Conservation (phyloP, 73 alveolate genomes). For the Breviolum minutum region DNA sequence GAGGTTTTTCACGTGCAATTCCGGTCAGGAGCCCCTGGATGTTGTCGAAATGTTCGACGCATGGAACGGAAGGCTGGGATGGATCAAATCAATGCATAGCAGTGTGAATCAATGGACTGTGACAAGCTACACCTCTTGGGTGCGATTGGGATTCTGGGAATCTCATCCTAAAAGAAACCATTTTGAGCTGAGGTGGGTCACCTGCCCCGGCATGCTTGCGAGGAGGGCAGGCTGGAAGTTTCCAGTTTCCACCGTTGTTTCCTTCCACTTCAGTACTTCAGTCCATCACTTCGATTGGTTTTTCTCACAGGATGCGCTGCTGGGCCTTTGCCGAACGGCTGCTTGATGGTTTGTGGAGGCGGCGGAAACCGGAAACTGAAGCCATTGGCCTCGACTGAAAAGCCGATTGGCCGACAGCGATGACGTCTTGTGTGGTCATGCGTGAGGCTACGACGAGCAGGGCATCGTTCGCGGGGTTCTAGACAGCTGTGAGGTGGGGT, state of each 20-base stretch:
- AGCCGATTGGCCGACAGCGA: too few species aligned
- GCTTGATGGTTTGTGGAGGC: constrained; percentile 86
- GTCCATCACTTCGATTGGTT: background rate
- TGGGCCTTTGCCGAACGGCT: constrained; percentile 58
- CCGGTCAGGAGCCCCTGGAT: constrained; percentile 53
- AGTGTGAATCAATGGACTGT: background rate
- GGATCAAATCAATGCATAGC: too few species aligned
- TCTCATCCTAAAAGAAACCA: background rate
- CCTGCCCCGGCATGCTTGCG: constrained; percentile 68
- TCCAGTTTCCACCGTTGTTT: background rate
- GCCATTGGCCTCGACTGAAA: too few species aligned
- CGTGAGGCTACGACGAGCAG: constrained; percentile 59
- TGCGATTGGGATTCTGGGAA: background rate
- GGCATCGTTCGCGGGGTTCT: constrained; percentile 91
- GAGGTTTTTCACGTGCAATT: background rate
- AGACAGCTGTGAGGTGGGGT: constrained; percentile 72
- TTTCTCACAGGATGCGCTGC: constrained; percentile 57
- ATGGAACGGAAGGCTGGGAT: constrained; percentile 51
- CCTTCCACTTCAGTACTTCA: background rate
- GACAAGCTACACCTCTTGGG: background rate
- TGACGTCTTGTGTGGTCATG: background rate
- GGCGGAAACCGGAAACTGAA: background rate
- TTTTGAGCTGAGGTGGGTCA: constrained; percentile 36
- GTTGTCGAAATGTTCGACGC: constrained; percentile 88
- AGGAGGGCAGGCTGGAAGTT: constrained; percentile 43